Evolutionary conservation across 768 basidiomycete genomes (phyloP).

Genomic region (Calocybe indica): DNA sequence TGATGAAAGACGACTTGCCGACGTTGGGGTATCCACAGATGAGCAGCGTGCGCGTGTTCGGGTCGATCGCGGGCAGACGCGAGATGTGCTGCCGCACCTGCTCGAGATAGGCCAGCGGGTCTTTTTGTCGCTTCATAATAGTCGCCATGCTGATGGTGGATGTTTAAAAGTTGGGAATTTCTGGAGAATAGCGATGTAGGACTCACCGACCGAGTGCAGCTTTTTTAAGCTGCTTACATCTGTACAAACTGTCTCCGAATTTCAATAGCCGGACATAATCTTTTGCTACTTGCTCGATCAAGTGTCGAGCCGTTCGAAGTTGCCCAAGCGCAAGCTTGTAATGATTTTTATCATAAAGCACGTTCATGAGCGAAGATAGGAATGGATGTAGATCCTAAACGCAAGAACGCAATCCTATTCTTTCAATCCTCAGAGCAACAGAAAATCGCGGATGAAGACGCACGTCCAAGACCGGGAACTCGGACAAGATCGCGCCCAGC

Average conservation of each 20-base stretch:
- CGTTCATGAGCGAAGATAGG: slow-evolving; percentile 92
- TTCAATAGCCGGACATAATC: slow-evolving; percentile 96
- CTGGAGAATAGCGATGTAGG: neutral
- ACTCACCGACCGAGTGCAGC: slow-evolving; percentile 94
- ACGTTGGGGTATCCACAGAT: slow-evolving; percentile 99
- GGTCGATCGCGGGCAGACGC: slow-evolving; percentile 96
- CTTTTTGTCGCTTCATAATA: slow-evolving; percentile 97
- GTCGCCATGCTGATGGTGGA: slow-evolving; percentile 79
- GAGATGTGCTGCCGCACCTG: slow-evolving; percentile 99
- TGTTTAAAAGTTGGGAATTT: slow-evolving; percentile 6
- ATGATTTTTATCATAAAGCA: slow-evolving; percentile 99
- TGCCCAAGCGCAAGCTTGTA: slow-evolving; percentile 99
- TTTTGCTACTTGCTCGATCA: slow-evolving; percentile 95
- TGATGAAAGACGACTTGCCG: slow-evolving; percentile 98
- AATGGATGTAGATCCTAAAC: slow-evolving; percentile 88
- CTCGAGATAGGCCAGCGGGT: slow-evolving; percentile 96
- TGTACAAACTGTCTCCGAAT: slow-evolving; percentile 95
- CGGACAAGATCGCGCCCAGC: slow-evolving; percentile 84
- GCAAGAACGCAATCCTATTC: neutral
- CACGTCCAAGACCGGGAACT: slow-evolving; percentile 97
- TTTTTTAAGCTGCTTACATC: slow-evolving; percentile 97
- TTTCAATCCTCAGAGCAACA: neutral
- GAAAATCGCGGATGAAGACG: slow-evolving; percentile 32
- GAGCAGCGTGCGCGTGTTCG: slow-evolving; percentile 94
- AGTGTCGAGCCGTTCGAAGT: slow-evolving; percentile 89